Percentiles rank a stretch among this genome's conserved stretches.
phyloP scores from a whole-genome alignment of 1,139 yeast genomes.

The Arxiozyma bovina region DNA sequence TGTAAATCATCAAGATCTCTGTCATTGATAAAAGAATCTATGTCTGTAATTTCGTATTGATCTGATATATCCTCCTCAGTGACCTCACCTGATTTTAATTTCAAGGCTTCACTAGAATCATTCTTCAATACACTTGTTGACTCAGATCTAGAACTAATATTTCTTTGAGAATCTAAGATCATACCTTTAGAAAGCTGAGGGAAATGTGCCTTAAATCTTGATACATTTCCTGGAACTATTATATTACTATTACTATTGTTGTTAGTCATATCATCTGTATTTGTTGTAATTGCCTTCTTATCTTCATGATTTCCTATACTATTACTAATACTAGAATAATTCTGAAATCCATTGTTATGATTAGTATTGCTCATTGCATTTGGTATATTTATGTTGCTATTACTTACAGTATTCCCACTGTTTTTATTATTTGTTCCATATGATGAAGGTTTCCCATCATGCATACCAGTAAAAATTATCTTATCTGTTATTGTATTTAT shows the following conservation, averaged over 20 bases:
- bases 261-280: neutral
- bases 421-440: neutral
- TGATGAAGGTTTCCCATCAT: neutral
- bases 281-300: neutral
- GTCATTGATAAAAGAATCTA: slow-evolving; percentile 28
- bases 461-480: neutral
- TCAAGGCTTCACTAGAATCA: neutral
- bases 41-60: slow-evolving; percentile 21
- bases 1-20: slow-evolving; percentile 25
- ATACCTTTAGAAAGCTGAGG: slow-evolving; percentile 8
- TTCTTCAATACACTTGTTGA: slow-evolving; percentile 1
- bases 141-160: slow-evolving; percentile 7
- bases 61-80: slow-evolving; percentile 5
- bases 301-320: neutral
- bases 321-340: neutral
- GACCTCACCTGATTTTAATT: neutral
- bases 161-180: slow-evolving; percentile 8
- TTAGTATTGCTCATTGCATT: neutral
- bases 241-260: neutral
- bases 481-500: slow-evolving; percentile 1
- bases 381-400: neutral
- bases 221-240: slow-evolving; percentile 10
- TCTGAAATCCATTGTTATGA: neutral
- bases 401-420: neutral
- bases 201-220: slow-evolving; percentile 13